Base-by-base conservation (phyloP, 306 rosid species). In the Prunus kanzakura region DNA sequence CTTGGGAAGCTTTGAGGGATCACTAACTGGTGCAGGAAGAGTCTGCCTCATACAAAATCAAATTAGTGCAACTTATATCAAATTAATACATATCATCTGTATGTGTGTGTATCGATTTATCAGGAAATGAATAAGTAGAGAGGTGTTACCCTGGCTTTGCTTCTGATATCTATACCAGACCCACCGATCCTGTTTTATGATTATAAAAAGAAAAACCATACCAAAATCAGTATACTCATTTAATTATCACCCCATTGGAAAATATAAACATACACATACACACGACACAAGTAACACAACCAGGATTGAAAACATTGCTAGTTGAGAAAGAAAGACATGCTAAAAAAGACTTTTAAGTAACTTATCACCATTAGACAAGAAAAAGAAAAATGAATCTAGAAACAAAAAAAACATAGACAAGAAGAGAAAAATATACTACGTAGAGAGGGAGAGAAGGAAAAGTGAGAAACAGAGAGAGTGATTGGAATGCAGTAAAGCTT, bases 131-230 rank as follows among this genome's bases (percentile, higher is more conserved):
- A 20, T 6, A n/a, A 62, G 6, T 0, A 52, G 58, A 25, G 19
- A 49, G 27, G 30, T 15, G 16, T 56, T 86, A 90, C 95, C 87
- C 85, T 88, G 82, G 86, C 91, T 82, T 88, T 90, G 81, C 96
- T 88, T 85, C 91, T 86, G 22, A 90, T 11, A 78, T 90, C 89
- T 84, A 86, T 76, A 3, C 96, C 96, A 70, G 96, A 88, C 78
- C 96, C 93, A 64, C 91, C 96, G 66, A 90, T 72, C 96, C 95
- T 90, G 88, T 82, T 74, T 1, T 52, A 35, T 4, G 60, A 8
- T 2, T 32, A 30, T 65, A 6, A 7, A 55, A 6, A 52, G 8
- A 47, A 20, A 45, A 49, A 70, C 29, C 63, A 41, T 16, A 32
- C 13, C 6, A 61, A 35, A 60, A 2, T 56, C 25, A n/a, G 9